These are phyloP conservation scores for Pelargonium nanum DNA, from an alignment of 345 rosid genomes.

Conservation along the genomic window DNA sequence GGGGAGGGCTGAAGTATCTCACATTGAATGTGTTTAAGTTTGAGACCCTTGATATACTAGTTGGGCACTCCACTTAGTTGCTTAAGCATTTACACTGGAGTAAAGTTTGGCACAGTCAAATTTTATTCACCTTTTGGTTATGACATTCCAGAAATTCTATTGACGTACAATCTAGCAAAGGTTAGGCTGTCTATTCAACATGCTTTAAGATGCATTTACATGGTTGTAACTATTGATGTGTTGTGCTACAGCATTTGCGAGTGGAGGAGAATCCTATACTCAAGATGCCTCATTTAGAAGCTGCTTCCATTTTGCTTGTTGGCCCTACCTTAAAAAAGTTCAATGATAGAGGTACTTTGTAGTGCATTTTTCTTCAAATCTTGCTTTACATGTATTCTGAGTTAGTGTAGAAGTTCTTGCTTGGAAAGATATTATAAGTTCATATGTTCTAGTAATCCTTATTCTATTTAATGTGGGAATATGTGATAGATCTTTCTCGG, in stretches of 20 bases:
- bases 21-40: no score
- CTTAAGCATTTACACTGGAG: no score
- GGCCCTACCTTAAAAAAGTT: conserved; percentile 93
- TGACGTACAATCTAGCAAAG: not conserved
- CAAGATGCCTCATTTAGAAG: conserved; percentile 91
- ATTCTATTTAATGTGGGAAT: conserved; percentile 10
- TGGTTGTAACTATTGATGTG: conserved; percentile 2
- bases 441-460: conserved; percentile 2
- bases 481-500: conserved; percentile 64
- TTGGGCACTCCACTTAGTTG: no score
- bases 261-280: conserved; percentile 96
- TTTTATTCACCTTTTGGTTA: not conserved
- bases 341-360: conserved; percentile 79
- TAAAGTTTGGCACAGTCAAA: not conserved
- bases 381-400: not conserved
- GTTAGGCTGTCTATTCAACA: conserved; percentile 2
- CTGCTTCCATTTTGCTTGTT: conserved; percentile 84
- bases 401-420: conserved; percentile 6
- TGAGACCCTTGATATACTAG: no score
- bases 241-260: conserved; percentile 70
- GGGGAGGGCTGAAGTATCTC: no score
- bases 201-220: not conserved
- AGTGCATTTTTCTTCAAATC: not conserved
- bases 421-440: conserved; percentile 1
- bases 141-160: not conserved